Base-by-base conservation (phyloP, 768 basidiomycete species). In the Gelatoporia subvermispora region DNA sequence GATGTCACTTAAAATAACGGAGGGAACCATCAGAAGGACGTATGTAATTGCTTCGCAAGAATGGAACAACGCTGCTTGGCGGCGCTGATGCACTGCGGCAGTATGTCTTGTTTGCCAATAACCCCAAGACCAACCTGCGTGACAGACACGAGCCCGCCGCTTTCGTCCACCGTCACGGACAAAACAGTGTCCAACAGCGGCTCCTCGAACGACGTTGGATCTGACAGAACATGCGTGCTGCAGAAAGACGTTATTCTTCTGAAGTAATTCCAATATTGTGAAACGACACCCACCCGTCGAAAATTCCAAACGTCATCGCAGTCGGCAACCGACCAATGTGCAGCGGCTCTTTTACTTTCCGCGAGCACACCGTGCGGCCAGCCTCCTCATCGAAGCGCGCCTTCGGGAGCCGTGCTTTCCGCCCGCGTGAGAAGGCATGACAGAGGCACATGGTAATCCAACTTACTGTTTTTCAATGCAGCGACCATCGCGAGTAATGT, bases 201-300 rank as follows among this genome's bases (percentile, higher is more conserved):
- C 55, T 93, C 86, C 68, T 98, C 95, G 64, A 95, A 96, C 1
- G 91, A 74, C 0, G 91, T 87, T 1, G 93, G 89, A 65, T 98
- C 95, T 0, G 84, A 73, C 3, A 97, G 69, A 9, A 94, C 63
- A 21, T 78, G 72, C 42, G 77, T 76, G 25, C 86, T 88, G 57
- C 1, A 39, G 2, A 16, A 11, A 36, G 35, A 50, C 15, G 28
- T 38, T 25, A 43, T 25, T 11, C 15, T 5, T 11, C 36, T 28
- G 21, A 44, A 2, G 47, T 18, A n/a, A 51, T 47, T 42, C 42
- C 20, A 17, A n/a, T 28, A 35, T 16, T 11, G 7, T 25, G 13
- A 42, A 37, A 17, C 2, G 4, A 22, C 0, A 73, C 85, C 48
- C 54, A 90, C 89, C 78, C 77, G 58, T 90, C 79, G 65, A 91